These are phyloP conservation scores for Pythium apleroticum DNA, from an alignment of 352 stramenopile genomes.

Conservation along the genomic window DNA sequence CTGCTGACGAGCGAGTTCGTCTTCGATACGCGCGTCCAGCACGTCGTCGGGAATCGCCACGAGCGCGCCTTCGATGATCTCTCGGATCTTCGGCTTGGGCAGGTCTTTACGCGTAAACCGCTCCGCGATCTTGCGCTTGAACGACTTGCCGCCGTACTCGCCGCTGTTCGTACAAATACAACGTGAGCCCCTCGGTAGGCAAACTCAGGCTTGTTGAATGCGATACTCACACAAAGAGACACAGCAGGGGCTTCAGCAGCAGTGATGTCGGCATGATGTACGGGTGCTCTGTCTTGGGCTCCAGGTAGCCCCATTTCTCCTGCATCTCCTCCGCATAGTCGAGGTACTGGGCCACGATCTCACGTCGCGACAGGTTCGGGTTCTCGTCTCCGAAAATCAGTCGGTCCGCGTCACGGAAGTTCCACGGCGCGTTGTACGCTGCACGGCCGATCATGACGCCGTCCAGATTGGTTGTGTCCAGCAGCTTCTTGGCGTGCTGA, in stretches of 20 bases:
- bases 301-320: conserved; percentile 57
- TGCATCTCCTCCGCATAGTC: conserved; percentile 86
- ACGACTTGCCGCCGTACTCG: conserved; percentile 75
- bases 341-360: conserved; percentile 84
- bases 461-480: conserved; percentile 77
- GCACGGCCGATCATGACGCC: conserved; percentile 91
- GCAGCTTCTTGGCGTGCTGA: conserved; percentile 85
- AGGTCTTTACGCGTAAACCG: conserved; percentile 63
- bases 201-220: not conserved
- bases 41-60: conserved; percentile 69
- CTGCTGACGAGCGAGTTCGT: conserved; percentile 39
- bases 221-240: conserved; percentile 43
- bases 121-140: conserved; percentile 75
- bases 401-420: conserved; percentile 84
- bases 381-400: conserved; percentile 81
- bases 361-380: conserved; percentile 80
- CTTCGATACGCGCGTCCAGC: conserved; percentile 65
- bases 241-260: conserved; percentile 77
- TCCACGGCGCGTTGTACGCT: conserved; percentile 89
- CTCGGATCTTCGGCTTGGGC: conserved; percentile 57
- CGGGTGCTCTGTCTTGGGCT: conserved; percentile 40
- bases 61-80: conserved; percentile 74
- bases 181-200: no score
- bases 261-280: conserved; percentile 82
- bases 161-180: conserved; percentile 34